phyloP scores from a whole-genome alignment of 2,329 filamentous ascomycete genomes.

The Fusarium sp. region DNA sequence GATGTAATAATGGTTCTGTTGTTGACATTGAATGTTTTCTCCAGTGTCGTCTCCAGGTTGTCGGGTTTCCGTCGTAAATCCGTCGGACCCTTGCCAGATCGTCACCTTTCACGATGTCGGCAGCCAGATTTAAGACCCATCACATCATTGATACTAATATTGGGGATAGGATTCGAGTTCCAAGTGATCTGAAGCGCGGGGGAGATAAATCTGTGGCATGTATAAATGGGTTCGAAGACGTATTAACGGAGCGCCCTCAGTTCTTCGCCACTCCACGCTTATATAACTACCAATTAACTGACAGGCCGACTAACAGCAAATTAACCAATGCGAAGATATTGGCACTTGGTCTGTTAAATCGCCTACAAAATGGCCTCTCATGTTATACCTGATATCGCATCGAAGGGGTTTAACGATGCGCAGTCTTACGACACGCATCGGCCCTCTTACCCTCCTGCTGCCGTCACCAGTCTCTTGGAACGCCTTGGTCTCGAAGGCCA shows the following conservation, averaged over 20 bases:
- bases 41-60: neutral
- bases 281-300: neutral
- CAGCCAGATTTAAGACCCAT: conserved; percentile 37
- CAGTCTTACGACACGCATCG: conserved; percentile 75
- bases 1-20: neutral
- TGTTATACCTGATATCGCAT: conserved; percentile 64
- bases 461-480: conserved; percentile 69
- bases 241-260: neutral
- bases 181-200: conserved; percentile 26
- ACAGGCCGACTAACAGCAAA: neutral
- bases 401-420: conserved; percentile 75
- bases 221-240: conserved; percentile 38
- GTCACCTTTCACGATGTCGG: conserved; percentile 25
- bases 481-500: conserved; percentile 65
- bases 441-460: conserved; percentile 73
- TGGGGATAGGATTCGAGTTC: conserved; percentile 1
- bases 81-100: conserved; percentile 37
- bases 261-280: conserved; percentile 13
- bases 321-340: conserved; percentile 7
- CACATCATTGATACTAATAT: conserved; percentile 21
- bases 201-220: conserved; percentile 15
- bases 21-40: neutral
- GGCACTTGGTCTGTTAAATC: conserved; percentile 7
- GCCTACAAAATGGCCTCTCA: conserved; percentile 33
- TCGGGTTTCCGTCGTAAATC: conserved; percentile 37